Base-by-base conservation (phyloP, 441 rosid genomes). In the Euphorbia schlechtendalii region DNA sequence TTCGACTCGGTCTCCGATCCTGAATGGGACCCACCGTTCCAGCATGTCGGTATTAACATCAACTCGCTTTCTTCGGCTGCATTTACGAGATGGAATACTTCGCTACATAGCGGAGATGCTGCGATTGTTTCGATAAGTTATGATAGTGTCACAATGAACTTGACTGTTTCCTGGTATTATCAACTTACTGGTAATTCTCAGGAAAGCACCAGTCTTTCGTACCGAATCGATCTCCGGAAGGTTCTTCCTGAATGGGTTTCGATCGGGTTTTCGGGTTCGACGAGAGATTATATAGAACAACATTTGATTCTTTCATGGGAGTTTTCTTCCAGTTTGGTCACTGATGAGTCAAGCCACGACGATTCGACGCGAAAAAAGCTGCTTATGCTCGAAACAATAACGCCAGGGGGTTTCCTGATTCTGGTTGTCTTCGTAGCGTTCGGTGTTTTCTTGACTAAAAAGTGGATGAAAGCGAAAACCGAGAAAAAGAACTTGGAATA, bases 21-120 rank as follows among this genome's bases (percentile, higher is more conserved):
- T 17, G 70, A 65, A 18, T 80, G 83, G 76, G 90, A 86, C 72
- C 92, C 92, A 1, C 18, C 36, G 6, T 55, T 55, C 27, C 59
- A 55, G 59, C 59, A 55, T 27, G 59, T 55, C 13, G 59, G 36
- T 24, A 55, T 55, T 55, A 55, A 55, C 59, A 55, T 55, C 36
- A 55, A 55, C 36, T 82, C 83, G 4, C 54, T 82, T 51, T 34
- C 73, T 13, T 82, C 86, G 1, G 66, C 58, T 0, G 43, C 48
- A 0, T 61, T 53, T 14, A 70, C 74, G 5, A 55, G 30, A 4
- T 79, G 86, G 77, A 69, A 79, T 64, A 66, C 68, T 20, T 64
- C 66, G 18, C 48, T 68, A 7, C 76, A 75, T 32, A 69, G 64
- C 8, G 74, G 74, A 36, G 79, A 79, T 22, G 34, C 65, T 0